Evolutionary conservation across 495 filamentous ascomycete species (phyloP), one percentile per base, ranked within the genome.

Genomic region (Xylaria nigripes): DNA sequence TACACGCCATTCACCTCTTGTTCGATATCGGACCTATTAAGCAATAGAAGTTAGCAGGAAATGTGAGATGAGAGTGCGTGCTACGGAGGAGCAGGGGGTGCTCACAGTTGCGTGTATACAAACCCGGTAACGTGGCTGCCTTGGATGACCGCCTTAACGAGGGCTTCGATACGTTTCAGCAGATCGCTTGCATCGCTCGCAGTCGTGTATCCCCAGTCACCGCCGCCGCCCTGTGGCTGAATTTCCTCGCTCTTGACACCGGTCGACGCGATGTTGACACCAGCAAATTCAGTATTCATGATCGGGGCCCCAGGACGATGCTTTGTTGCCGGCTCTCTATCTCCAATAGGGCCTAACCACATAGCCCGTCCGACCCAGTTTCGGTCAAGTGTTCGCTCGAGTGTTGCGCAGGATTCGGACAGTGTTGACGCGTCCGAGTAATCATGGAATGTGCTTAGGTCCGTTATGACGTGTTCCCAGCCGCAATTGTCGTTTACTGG

Each of bases 401-500:
- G 44, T 27, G 57, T 66, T 1, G 71, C 62, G 61, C 78, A 81
- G 2, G 75, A 75, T 30, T 70, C 51, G 0, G 72, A 62, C 7
- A 84, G 72, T 18, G 68, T 73, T 3, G 66, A 43, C 1, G 68
- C 73, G 59, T 84, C 80, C 12, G 66, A 60, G 64, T 82, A 84
- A 69, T 84, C 80, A 61, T 82, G 81, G 67, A 77, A 84, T 10
- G 81, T 82, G 38, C 75, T 79, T 0, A 84, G 68, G 48, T 84
- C 78, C 1, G 77, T 82, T 6, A 68, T 48, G 3, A 82, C 76
- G 51, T 82, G 80, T 43, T 84, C 78, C 81, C 81, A 84, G 49
- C 81, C 81, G 57, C 81, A 84, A 63, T 84, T 84, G 66, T 84
- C 81, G 52, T 83, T 84, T 47, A 84, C 70, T 9, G 79, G 78